phyloP scores from a whole-genome alignment of 1,284 basidiomycete species.

The Volvariella surrecta region DNA sequence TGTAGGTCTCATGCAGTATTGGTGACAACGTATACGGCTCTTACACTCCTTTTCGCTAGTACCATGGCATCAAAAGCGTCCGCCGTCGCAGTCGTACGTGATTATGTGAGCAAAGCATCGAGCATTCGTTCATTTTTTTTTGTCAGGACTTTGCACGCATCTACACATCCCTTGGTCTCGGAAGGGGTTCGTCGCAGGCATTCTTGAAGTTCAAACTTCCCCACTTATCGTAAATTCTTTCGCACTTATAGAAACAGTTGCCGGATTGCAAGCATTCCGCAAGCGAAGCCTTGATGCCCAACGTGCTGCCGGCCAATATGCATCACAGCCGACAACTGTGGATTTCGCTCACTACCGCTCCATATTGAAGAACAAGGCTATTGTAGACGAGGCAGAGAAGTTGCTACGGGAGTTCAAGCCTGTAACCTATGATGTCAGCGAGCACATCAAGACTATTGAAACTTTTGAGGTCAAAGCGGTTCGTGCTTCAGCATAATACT shows the following conservation, averaged over 20 bases:
- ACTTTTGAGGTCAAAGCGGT: slow-evolving; percentile 97
- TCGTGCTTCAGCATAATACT: slow-evolving; percentile 25
- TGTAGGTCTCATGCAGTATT: slow-evolving; percentile 10
- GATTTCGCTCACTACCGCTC: slow-evolving; percentile 91
- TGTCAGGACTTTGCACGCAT: slow-evolving; percentile 87
- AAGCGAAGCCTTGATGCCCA: slow-evolving; percentile 90
- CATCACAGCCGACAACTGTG: slow-evolving; percentile 70
- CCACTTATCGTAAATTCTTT: slow-evolving; percentile 2
- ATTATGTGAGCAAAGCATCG: slow-evolving; percentile 6
- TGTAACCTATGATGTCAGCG: slow-evolving; percentile 88
- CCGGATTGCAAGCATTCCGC: slow-evolving; percentile 90
- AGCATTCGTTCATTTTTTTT: slow-evolving; percentile 12
- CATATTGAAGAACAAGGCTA: slow-evolving; percentile 86
- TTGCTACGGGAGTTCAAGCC: slow-evolving; percentile 88
- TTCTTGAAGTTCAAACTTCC: not conserved
- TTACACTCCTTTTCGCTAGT: slow-evolving; percentile 16
- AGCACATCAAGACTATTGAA: slow-evolving; percentile 94
- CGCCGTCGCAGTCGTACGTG: slow-evolving; percentile 68
- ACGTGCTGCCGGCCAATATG: slow-evolving; percentile 64
- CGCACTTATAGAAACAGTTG: slow-evolving; percentile 66
- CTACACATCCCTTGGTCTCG: slow-evolving; percentile 84
- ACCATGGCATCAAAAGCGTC: slow-evolving; percentile 79
- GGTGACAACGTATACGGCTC: slow-evolving; percentile 10
- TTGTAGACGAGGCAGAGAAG: slow-evolving; percentile 93
- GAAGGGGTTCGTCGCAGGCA: slow-evolving; percentile 59